phyloP scores from a whole-genome alignment of 768 basidiomycete species.

The Boletus barrowsii region DNA sequence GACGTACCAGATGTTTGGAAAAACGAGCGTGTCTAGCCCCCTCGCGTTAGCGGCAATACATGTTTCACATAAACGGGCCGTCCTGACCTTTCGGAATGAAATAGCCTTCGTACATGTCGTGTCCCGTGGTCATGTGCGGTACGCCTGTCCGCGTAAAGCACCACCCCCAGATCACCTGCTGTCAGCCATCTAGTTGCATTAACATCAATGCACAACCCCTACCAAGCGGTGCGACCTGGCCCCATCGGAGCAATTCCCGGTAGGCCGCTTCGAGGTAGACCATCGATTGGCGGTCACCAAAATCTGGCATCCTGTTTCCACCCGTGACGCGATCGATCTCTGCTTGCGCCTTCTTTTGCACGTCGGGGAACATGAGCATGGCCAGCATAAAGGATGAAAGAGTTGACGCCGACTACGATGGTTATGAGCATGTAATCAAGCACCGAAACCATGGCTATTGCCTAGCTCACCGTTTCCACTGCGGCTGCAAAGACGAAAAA shows the following conservation, averaged over 20 bases:
- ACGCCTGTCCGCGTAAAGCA: slow-evolving; percentile 18
- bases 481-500: slow-evolving; percentile 24
- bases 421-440: too few relatives aligned
- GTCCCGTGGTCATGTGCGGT: slow-evolving; percentile 34
- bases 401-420: slow-evolving; percentile 30
- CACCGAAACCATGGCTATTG: neutral
- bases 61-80: too few relatives aligned
- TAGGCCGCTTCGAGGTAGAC: slow-evolving; percentile 29
- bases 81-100: slow-evolving; percentile 52
- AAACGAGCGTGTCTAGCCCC: slow-evolving; percentile 22
- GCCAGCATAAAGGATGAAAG: slow-evolving; percentile 32
- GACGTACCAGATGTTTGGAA: slow-evolving; percentile 25
- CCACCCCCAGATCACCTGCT: neutral
- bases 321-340: slow-evolving; percentile 36
- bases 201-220: neutral
- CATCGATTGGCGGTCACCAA: slow-evolving; percentile 27
- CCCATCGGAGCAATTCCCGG: slow-evolving; percentile 37
- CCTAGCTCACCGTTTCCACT: slow-evolving; percentile 26
- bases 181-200: neutral
- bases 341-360: slow-evolving; percentile 37
- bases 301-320: slow-evolving; percentile 28
- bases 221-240: slow-evolving; percentile 35
- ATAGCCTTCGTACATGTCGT: slow-evolving; percentile 46
- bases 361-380: slow-evolving; percentile 37
- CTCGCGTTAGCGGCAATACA: neutral